phyloP scores from a whole-genome alignment of 257 asterid species.

The Nicotiana benthamiana region DNA sequence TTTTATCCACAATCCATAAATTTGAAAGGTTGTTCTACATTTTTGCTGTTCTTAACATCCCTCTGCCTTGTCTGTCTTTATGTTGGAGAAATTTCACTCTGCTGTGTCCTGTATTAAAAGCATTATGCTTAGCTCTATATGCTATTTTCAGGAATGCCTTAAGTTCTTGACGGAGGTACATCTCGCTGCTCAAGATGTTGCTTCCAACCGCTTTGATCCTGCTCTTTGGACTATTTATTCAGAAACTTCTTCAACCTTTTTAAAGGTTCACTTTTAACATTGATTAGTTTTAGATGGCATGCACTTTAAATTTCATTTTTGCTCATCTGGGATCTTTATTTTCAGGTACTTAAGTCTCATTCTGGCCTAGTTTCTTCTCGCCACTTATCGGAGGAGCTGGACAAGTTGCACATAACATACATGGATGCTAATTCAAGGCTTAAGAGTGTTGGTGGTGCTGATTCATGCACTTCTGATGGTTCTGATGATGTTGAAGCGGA shows the following conservation, averaged over 20 bases:
- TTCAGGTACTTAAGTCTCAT: slow-evolving; percentile 84
- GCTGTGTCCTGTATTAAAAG: neutral
- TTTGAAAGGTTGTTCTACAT: neutral
- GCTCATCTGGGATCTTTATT: slow-evolving; percentile 9
- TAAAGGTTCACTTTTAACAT: slow-evolving; percentile 46
- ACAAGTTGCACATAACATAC: slow-evolving; percentile 45
- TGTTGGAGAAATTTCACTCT: slow-evolving; percentile 6
- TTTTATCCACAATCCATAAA: neutral
- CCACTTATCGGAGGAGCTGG: slow-evolving; percentile 66
- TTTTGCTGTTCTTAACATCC: neutral
- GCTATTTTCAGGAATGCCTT: slow-evolving; percentile 71
- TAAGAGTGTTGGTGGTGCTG: slow-evolving; percentile 44
- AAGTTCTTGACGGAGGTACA: slow-evolving; percentile 73
- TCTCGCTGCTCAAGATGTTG: slow-evolving; percentile 45
- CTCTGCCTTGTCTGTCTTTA: neutral
- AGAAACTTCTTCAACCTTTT: slow-evolving; percentile 60
- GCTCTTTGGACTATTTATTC: slow-evolving; percentile 46
- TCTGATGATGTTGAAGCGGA: slow-evolving; percentile 79
- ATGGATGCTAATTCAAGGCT: slow-evolving; percentile 47
- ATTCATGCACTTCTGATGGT: slow-evolving; percentile 45
- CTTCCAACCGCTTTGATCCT: slow-evolving; percentile 54
- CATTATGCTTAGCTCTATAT: neutral
- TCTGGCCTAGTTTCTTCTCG: slow-evolving; percentile 42
- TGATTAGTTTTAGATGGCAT: neutral
- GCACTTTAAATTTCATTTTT: neutral